Evolutionary conservation across 768 basidiomycete species (phyloP).

Genomic region (Xanthoconium purpureum): DNA sequence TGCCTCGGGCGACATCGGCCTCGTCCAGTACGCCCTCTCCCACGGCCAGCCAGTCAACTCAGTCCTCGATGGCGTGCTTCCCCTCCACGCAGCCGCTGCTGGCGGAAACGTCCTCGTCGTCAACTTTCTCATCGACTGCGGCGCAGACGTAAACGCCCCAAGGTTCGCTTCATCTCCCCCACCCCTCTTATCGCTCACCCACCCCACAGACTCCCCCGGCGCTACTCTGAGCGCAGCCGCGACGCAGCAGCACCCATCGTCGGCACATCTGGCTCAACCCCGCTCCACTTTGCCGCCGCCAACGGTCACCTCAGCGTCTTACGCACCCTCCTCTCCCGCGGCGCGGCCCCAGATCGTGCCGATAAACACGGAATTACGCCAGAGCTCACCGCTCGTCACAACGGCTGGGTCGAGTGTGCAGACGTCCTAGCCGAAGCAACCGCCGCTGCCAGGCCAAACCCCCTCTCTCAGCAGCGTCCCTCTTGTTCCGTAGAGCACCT

Average conservation of each 20-base stretch:
- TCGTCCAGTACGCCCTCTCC: slow-evolving; percentile 88
- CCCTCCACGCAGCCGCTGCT: slow-evolving; percentile 91
- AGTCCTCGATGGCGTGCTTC: slow-evolving; percentile 93
- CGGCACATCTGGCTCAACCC: slow-evolving; percentile 85
- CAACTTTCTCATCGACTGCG: slow-evolving; percentile 81
- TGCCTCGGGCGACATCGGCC: slow-evolving; percentile 83
- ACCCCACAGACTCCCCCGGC: slow-evolving; percentile 57
- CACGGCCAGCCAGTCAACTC: slow-evolving; percentile 97
- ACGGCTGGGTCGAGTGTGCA: slow-evolving; percentile 79
- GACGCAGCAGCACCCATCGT: slow-evolving; percentile 68
- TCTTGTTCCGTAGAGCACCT: slow-evolving; percentile 31
- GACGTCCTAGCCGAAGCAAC: slow-evolving; percentile 67
- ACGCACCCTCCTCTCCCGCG: slow-evolving; percentile 75
- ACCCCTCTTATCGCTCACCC: slow-evolving; percentile 10
- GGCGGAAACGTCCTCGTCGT: slow-evolving; percentile 90
- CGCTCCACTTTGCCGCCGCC: slow-evolving; percentile 95
- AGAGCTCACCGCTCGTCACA: slow-evolving; percentile 74
- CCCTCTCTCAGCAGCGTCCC: slow-evolving; percentile 15
- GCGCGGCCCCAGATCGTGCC: slow-evolving; percentile 73
- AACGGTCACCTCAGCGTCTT: slow-evolving; percentile 85
- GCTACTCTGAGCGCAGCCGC: slow-evolving; percentile 69
- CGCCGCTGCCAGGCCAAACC: slow-evolving; percentile 22
- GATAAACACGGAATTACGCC: slow-evolving; percentile 94
- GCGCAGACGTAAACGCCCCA: slow-evolving; percentile 97
- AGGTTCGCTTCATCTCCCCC: slow-evolving; percentile 48